Conservation (phyloP, 2,329 filamentous ascomycete genomes). For the Thielaviopsis ethacetica region DNA sequence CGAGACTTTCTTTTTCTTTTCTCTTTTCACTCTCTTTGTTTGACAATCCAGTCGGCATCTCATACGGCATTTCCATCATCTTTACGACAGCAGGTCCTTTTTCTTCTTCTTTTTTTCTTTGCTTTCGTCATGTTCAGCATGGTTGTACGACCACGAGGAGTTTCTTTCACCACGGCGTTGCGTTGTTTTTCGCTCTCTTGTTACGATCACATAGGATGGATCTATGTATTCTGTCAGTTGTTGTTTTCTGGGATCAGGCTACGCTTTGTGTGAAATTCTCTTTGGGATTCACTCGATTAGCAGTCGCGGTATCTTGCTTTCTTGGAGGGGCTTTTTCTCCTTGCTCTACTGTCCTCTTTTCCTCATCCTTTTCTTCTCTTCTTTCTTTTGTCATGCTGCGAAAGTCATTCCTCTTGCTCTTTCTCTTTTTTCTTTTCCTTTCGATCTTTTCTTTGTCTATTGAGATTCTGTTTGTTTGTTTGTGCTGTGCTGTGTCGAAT, state of each 20-base stretch:
- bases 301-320: constrained; percentile 9
- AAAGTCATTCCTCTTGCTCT: neutral
- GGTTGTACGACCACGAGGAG: constrained; percentile 10
- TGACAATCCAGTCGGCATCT: constrained; percentile 5
- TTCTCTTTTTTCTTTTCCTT: neutral
- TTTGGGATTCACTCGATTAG: constrained; percentile 7
- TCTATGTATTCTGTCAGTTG: constrained; percentile 11
- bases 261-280: constrained; percentile 8
- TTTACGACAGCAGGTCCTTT: constrained; percentile 5
- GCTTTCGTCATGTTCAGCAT: constrained; percentile 12
- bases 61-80: neutral
- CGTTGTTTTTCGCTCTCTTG: constrained; percentile 10
- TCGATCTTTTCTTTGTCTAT: constrained; percentile 4
- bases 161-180: constrained; percentile 10
- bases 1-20: constrained; percentile 2
- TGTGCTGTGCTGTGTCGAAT: neutral
- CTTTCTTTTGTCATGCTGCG: constrained; percentile 7
- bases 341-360: neutral
- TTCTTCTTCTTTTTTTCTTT: constrained; percentile 5
- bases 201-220: constrained; percentile 9
- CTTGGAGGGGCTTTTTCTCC: neutral
- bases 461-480: constrained; percentile 1
- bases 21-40: constrained; percentile 1
- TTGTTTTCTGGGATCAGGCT: constrained; percentile 6
- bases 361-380: neutral